Evolutionary conservation across 2,329 filamentous ascomycete species (phyloP).

Genomic region (Dactylellina leptospora): DNA sequence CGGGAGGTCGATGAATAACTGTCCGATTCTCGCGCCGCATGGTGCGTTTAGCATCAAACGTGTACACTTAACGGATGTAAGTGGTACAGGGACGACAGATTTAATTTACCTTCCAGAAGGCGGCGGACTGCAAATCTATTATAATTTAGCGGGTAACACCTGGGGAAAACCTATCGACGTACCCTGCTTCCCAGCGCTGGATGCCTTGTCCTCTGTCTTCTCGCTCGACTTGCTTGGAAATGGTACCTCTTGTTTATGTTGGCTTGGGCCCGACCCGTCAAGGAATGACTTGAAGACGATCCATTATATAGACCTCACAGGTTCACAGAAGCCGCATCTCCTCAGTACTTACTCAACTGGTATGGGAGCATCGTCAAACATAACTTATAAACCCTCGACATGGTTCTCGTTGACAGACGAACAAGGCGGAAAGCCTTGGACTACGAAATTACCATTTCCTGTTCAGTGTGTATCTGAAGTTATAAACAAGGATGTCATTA

Average conservation of each 20-base stretch:
- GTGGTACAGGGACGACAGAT: constrained; percentile 29
- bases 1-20: not conserved
- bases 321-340: constrained; percentile 14
- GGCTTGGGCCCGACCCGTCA: not conserved
- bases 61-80: constrained; percentile 18
- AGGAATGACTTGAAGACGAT: not conserved
- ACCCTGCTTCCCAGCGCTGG: not conserved
- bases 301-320: constrained; percentile 25
- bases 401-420: constrained; percentile 38
- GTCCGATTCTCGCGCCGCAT: not conserved
- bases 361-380: constrained; percentile 9
- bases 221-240: constrained; percentile 33
- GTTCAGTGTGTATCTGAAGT: constrained; percentile 18
- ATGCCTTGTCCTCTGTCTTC: constrained; percentile 8
- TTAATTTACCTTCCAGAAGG: constrained; percentile 3
- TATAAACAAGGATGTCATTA: constrained; percentile 2
- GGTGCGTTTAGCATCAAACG: constrained; percentile 34
- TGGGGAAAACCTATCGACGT: constrained; percentile 8
- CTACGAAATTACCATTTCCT: constrained; percentile 32
- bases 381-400: constrained; percentile 43
- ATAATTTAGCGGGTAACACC: constrained; percentile 12
- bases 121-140: constrained; percentile 11
- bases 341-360: constrained; percentile 14
- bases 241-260: constrained; percentile 29
- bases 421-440: constrained; percentile 13